Evolutionary conservation across 345 rosid genomes (phyloP).

Genomic region (Corchorus olitorius): DNA sequence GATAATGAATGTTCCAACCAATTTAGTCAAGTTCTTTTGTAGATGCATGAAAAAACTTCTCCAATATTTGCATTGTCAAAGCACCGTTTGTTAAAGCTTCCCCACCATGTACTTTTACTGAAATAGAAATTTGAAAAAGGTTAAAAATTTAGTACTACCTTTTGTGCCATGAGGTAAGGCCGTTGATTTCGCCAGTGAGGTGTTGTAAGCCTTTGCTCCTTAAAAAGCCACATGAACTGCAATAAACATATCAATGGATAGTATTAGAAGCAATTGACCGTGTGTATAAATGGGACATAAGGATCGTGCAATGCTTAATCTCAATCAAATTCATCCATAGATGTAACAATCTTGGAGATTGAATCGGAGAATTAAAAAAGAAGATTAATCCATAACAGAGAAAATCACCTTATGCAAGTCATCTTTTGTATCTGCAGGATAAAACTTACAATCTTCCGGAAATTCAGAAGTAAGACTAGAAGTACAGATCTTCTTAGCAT

Average conservation of each 20-base stretch:
- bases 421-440: conserved; percentile 83
- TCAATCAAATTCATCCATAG: background rate
- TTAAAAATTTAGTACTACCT: conserved; percentile 43
- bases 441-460: conserved; percentile 88
- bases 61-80: conserved; percentile 8
- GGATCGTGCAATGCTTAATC: conserved; percentile 7
- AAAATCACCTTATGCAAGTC: conserved; percentile 85
- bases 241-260: conserved; percentile 19
- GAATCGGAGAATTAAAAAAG: background rate
- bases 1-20: background rate
- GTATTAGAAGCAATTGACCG: conserved; percentile 10
- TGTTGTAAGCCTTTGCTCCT: conserved; percentile 74
- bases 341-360: background rate
- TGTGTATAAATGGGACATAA: background rate
- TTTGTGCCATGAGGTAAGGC: conserved; percentile 73
- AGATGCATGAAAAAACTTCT: background rate
- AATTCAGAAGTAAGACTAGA: conserved; percentile 72
- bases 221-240: conserved; percentile 88
- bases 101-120: background rate
- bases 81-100: background rate
- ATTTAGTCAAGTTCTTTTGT: background rate
- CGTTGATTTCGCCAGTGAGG: conserved; percentile 93
- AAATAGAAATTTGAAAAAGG: background rate
- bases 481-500: conserved; percentile 65
- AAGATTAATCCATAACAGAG: background rate